Base-by-base conservation (phyloP, 1,284 basidiomycete species). In the Cutaneotrichosporon sp. region DNA sequence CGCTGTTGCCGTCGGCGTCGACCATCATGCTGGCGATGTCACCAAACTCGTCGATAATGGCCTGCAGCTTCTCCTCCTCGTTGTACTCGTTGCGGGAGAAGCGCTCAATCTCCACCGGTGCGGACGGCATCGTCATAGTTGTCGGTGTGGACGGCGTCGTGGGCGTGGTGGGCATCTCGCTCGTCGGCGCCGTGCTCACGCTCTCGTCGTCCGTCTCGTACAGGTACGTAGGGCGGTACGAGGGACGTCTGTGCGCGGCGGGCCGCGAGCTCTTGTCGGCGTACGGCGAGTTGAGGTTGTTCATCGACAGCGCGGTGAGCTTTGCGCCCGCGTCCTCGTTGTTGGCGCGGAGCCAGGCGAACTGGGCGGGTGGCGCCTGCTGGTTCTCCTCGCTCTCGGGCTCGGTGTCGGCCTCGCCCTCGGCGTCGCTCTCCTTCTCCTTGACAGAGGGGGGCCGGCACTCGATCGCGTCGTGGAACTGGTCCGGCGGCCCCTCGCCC, bases 1-100 rank as follows among this genome's bases (percentile, higher is more conserved):
- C 68, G 1, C 72, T 70, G 2, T 57, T 58, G 8, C 85, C 75
- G 3, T 81, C 66, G 0, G 82, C 83, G 60, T 86, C 84, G 67
- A 87, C 84, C 54, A 73, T 69, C 82, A 76, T 34, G 74, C 68
- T 20, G 13, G 71, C 72, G 24, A 78, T 70, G 45, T 73, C 69
- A 3, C 80, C 80, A 67, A 79, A 81, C 58, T 79, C 77, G 31
- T 75, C 75, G 2, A 65, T 59, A 49, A 81, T 79, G n/a, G 73
- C 75, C 5, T 55, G 59, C 25, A 79, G 54, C 66, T 79, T 80
- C 54, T 77, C 72, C 14, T 67, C 65, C n/a, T 71, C 68, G n/a
- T 74, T 54, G 4, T 71, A 62, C 25, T 73, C 62, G 51, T 63
- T 58, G 50, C 56, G 51, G 53, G 50, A 50, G 42, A 63, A 54